Percentiles rank a stretch among this genome's conserved stretches.
These are phyloP conservation scores for Amaranthus hypochondriacus DNA, from an alignment of 148 eudicot species.

Conservation along the genomic window DNA sequence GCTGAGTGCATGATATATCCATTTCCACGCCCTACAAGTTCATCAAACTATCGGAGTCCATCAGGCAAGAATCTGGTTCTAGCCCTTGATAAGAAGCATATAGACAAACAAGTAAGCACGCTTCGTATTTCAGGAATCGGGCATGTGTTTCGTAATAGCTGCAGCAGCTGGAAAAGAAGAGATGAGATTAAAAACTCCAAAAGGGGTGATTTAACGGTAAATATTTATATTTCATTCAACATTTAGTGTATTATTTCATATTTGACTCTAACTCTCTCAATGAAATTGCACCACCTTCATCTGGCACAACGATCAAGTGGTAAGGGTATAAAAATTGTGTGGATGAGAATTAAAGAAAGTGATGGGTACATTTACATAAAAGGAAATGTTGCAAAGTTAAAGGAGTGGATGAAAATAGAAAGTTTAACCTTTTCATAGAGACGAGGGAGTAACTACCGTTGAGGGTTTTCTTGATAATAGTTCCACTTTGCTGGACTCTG, in stretches of 20 bases:
- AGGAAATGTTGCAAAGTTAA: no score
- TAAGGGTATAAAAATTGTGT: no score
- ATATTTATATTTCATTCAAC: not conserved
- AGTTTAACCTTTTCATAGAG: no score
- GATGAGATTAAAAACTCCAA: constrained; percentile 48
- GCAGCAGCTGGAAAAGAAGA: constrained; percentile 68
- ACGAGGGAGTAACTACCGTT: no score
- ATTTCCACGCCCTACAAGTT: constrained; percentile 36
- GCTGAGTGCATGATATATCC: constrained; percentile 48
- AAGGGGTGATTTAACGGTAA: constrained; percentile 59
- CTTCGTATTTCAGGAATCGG: constrained; percentile 55
- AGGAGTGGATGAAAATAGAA: no score
- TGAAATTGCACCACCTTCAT: no score
- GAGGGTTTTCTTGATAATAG: no score
- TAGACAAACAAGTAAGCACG: constrained; percentile 51
- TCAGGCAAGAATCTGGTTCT: constrained; percentile 27
- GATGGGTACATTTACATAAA: no score
- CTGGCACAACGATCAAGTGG: no score
- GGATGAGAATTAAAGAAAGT: no score
- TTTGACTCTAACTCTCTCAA: not conserved
- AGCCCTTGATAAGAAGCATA: constrained; percentile 49
- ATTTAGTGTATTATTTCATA: not conserved
- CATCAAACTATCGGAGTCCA: constrained; percentile 27
- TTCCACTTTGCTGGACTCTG: no score
- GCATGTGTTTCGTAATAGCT: constrained; percentile 67